A percentile compares a stretch with the other conserved stretches of the same genome.
Conservation (phyloP, 31 red algal species). For the Bonnemaisonia californica region DNA sequence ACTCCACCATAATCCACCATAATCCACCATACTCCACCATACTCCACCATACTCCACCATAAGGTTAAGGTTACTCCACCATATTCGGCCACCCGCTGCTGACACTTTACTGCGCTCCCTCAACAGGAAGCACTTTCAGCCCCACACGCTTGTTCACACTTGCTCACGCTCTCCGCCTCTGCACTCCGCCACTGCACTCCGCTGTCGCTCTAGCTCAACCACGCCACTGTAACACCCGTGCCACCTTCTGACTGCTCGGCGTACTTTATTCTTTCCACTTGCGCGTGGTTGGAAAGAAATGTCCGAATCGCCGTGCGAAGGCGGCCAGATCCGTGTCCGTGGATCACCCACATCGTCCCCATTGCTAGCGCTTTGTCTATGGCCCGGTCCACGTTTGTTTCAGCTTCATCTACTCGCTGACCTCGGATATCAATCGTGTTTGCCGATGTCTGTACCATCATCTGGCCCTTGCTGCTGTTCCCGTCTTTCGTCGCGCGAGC, state of each 20-base stretch:
- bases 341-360: constrained; percentile 85
- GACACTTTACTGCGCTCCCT: too few species aligned
- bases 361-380: constrained; percentile 68
- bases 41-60: too few species aligned
- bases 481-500: background rate
- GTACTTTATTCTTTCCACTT: constrained; percentile 49
- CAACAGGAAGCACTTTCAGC: too few species aligned
- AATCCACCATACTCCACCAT: too few species aligned
- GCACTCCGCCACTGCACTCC: too few species aligned
- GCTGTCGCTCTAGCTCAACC: too few species aligned
- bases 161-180: too few species aligned
- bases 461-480: background rate
- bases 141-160: too few species aligned
- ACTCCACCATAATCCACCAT: too few species aligned
- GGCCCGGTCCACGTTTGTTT: constrained; percentile 48
- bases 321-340: constrained; percentile 88
- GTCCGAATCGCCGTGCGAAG: constrained; percentile 28
- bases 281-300: constrained; percentile 40
- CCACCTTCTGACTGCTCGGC: constrained; percentile 55
- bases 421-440: constrained; percentile 94
- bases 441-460: constrained; percentile 61
- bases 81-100: too few species aligned
- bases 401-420: constrained; percentile 76
- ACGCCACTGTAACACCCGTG: constrained; percentile 46
- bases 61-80: too few species aligned